Evolutionary conservation across 495 filamentous ascomycete genomes (phyloP).

Genomic region (Cairneyella variabilis): DNA sequence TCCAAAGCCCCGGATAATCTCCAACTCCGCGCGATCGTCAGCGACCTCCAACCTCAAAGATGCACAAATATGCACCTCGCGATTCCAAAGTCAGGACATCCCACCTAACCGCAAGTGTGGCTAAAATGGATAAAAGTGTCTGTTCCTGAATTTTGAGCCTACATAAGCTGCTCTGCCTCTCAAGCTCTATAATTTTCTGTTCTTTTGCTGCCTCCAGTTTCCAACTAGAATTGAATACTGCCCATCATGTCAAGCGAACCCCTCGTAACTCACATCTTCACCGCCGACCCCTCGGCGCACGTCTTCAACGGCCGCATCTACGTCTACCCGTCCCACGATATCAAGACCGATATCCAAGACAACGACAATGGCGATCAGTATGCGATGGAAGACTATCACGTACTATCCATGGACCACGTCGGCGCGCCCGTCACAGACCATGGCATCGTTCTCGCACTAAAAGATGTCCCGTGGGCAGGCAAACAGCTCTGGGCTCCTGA

Average conservation of each 20-base stretch:
- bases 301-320: slow-evolving; percentile 54
- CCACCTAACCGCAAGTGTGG: slow-evolving; percentile 1
- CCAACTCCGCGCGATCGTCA: neutral
- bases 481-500: slow-evolving; percentile 66
- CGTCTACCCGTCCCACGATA: slow-evolving; percentile 65
- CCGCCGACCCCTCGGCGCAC: slow-evolving; percentile 59
- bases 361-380: slow-evolving; percentile 84
- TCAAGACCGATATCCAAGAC: slow-evolving; percentile 55
- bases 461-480: slow-evolving; percentile 58
- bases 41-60: neutral
- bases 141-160: neutral
- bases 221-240: slow-evolving; percentile 1
- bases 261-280: slow-evolving; percentile 64
- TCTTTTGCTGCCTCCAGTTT: neutral
- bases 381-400: slow-evolving; percentile 72
- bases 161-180: neutral
- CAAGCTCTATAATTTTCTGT: neutral
- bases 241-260: slow-evolving; percentile 32
- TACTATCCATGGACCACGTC: slow-evolving; percentile 49
- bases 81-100: neutral
- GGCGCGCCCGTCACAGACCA: slow-evolving; percentile 54
- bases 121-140: slow-evolving; percentile 1
- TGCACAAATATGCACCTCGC: neutral
- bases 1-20: slow-evolving; percentile 1
- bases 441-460: slow-evolving; percentile 47